These are phyloP conservation scores for Crotalaria pallida DNA, from an alignment of 306 rosid species.

Conservation along the genomic window DNA sequence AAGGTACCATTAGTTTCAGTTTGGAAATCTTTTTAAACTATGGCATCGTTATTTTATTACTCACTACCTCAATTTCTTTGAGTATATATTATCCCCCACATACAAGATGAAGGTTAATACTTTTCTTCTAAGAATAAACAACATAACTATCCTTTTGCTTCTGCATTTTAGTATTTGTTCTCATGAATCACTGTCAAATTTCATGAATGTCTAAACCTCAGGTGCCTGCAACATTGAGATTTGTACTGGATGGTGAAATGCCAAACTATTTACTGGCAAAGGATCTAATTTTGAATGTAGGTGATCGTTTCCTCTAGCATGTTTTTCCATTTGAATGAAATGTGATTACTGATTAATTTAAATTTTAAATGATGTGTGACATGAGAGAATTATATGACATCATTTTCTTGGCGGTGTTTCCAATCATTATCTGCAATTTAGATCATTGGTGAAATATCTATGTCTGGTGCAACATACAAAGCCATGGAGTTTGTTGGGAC, in stretches of 20 bases:
- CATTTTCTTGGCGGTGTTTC: neutral
- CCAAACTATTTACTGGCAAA: slow-evolving; percentile 88
- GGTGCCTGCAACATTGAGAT: slow-evolving; percentile 92
- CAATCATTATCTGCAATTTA: slow-evolving; percentile 7
- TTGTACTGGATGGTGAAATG: slow-evolving; percentile 92
- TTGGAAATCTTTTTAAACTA: too few species aligned
- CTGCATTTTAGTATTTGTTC: neutral
- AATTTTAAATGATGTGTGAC: neutral
- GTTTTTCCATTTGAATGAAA: slow-evolving; percentile 4
- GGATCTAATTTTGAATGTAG: slow-evolving; percentile 87
- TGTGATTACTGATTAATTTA: neutral
- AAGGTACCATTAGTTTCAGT: too few species aligned
- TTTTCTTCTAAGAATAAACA: neutral
- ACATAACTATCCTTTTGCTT: neutral
- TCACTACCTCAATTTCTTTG: neutral
- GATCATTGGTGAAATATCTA: slow-evolving; percentile 90
- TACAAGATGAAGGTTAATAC: too few species aligned
- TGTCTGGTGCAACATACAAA: slow-evolving; percentile 91
- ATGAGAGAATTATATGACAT: neutral
- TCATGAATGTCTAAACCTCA: slow-evolving; percentile 19
- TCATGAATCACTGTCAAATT: neutral
- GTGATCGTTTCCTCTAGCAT: neutral
- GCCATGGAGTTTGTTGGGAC: slow-evolving; percentile 93
- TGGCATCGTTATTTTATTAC: neutral
- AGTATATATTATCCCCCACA: too few species aligned